Evolutionary conservation across 83 land plant genomes (phyloP).

Genomic region (Picea abies): DNA sequence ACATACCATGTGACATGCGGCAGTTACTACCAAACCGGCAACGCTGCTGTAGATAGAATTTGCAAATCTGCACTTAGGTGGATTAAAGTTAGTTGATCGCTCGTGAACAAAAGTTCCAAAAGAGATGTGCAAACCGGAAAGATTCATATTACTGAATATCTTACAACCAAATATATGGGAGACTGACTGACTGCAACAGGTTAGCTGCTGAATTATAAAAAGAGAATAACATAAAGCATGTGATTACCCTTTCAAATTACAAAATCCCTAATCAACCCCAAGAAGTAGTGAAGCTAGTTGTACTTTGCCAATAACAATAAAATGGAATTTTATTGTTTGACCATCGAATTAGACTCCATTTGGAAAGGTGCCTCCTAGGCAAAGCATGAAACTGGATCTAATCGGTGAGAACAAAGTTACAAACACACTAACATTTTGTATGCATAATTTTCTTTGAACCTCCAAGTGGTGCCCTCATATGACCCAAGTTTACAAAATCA

Average conservation of each 20-base stretch:
- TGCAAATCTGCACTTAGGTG: slow-evolving; percentile 91
- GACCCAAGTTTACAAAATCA: neutral
- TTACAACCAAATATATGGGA: slow-evolving; percentile 8
- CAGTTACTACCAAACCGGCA: slow-evolving; percentile 98
- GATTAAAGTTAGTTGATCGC: slow-evolving; percentile 13
- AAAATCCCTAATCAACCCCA: neutral
- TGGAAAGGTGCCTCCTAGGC: neutral
- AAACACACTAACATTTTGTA: neutral
- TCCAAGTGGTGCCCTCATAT: neutral
- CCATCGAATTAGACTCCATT: neutral
- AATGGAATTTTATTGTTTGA: neutral
- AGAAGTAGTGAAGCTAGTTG: slow-evolving; percentile 1
- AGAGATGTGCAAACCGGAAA: slow-evolving; percentile 17
- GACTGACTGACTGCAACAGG: neutral
- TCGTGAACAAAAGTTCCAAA: slow-evolving; percentile 10
- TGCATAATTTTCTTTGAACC: neutral
- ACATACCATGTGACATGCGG: slow-evolving; percentile 99
- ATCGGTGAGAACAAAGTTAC: neutral
- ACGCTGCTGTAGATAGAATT: slow-evolving; percentile 95
- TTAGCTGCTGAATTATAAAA: slow-evolving; percentile 12
- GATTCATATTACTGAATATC: neutral
- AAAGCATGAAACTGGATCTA: neutral
- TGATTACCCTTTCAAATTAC: slow-evolving; percentile 3
- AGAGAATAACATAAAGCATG: neutral
- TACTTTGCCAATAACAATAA: neutral